Conservation (phyloP, 495 filamentous ascomycete species). For the Penicillium taxi region DNA sequence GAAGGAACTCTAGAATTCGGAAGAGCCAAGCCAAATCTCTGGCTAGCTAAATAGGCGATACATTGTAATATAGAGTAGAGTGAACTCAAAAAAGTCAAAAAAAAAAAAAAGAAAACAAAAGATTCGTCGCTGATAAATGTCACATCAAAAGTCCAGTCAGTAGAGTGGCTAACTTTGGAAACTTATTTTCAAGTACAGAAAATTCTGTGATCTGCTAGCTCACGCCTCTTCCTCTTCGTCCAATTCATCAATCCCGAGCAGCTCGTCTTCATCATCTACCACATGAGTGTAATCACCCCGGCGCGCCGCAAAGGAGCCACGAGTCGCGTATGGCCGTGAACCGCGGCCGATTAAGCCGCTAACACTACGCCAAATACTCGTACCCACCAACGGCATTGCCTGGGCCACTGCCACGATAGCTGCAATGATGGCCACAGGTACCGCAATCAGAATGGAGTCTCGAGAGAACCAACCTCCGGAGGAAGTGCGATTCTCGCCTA, state of each 20-base stretch:
- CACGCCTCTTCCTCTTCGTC: conserved; percentile 86
- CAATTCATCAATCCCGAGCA: conserved; percentile 83
- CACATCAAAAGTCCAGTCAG: conserved; percentile 20
- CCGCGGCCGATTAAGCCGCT: conserved; percentile 34
- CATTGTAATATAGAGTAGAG: too few species aligned
- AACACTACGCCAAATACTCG: conserved; percentile 58
- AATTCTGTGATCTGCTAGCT: background rate
- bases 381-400: conserved; percentile 63
- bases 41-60: too few species aligned
- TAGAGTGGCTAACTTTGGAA: too few species aligned
- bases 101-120: conserved; percentile 6
- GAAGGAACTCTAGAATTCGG: too few species aligned
- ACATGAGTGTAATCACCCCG: conserved; percentile 79
- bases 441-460: conserved; percentile 64
- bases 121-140: conserved; percentile 19
- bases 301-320: conserved; percentile 77
- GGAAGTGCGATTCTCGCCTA: conserved; percentile 53
- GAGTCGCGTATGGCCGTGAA: conserved; percentile 65
- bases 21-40: too few species aligned
- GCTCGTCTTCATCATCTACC: conserved; percentile 86
- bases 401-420: conserved; percentile 67
- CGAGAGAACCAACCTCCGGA: conserved; percentile 45
- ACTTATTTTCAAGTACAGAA: too few species aligned
- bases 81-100: conserved; percentile 6
- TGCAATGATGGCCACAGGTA: conserved; percentile 70